Evolutionary conservation across 2,329 filamentous ascomycete species (phyloP).

Genomic region (Aspergillus tubingensis): DNA sequence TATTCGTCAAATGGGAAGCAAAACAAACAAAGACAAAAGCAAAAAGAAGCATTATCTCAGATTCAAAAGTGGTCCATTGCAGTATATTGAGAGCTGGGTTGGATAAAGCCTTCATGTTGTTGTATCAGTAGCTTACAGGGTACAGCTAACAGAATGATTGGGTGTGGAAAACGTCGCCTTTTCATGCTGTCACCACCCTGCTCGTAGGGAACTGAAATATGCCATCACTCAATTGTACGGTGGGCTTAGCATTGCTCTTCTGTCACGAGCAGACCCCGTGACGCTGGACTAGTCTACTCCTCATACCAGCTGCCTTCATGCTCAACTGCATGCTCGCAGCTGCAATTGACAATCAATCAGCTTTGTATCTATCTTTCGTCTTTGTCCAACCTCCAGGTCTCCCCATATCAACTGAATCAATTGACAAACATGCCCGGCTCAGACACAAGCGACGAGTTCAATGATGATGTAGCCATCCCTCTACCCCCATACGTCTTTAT

Average conservation of each 20-base stretch:
- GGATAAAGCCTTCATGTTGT: neutral
- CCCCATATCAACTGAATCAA: neutral
- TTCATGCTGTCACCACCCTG: neutral
- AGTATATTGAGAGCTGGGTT: neutral
- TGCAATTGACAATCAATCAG: neutral
- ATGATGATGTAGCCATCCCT: conserved; percentile 48
- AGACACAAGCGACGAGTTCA: conserved; percentile 54
- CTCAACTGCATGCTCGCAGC: neutral
- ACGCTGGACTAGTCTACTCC: neutral
- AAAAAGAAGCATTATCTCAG: conserved; percentile 12
- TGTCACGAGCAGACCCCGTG: conserved; percentile 10
- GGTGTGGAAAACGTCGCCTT: neutral
- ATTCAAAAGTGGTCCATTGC: neutral
- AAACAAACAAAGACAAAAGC: conserved; percentile 17
- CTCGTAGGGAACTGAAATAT: neutral
- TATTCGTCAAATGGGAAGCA: conserved; percentile 25
- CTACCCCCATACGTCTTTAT: neutral
- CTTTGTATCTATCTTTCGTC: too few relatives aligned
- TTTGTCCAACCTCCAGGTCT: neutral
- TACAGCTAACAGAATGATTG: neutral
- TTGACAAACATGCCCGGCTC: conserved; percentile 53
- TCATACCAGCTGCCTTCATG: neutral
- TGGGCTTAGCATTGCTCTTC: neutral
- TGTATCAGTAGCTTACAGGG: neutral
- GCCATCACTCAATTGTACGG: neutral